Base-by-base conservation (phyloP, 2,329 filamentous ascomycete species). In the Rhexocercosporidium sp. region DNA sequence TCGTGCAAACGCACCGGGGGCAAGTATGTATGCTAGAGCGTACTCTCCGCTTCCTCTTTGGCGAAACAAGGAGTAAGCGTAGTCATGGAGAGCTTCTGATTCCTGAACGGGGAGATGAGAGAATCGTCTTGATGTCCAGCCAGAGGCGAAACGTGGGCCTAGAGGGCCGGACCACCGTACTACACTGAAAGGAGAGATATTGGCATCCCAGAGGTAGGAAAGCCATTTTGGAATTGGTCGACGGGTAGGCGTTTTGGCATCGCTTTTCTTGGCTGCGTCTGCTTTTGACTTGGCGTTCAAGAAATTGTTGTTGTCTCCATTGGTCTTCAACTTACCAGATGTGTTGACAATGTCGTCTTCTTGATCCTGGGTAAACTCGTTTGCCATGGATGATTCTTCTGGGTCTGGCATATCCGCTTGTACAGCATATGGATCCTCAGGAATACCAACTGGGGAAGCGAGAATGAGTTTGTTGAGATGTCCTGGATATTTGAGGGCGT, bases 401-500 rank as follows among this genome's bases (percentile, higher is more conserved):
- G 92, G 91, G 61, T 95, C 92, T 0, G 94, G 92, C 82, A 97
- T 88, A 1, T 89, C 89, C 12, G 92, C 90, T 72, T 87, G 89
- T 66, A 96, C 89, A 4, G 95, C 96, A 75, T 95, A 95, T 0
- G 96, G 96, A 75, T 99, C 93, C 77, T 97, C 94, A 1, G 96
- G 96, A 8, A 99, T 92, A 22, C 96, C 96, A 22, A 97, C 96
- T 0, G 96, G 96, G 0, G 93, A 97, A 0, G 93, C 96, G 34
- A 99, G 86, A 70, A 99, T 97, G 69, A 99, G 87, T 82, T 99
- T 99, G 81, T 99, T 97, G 39, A 99, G 81, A 72, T 88, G 92
- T 16, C 95, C 95, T 0, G 96, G 96, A 76, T 99, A 99, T 79
- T 99, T 99, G 67, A 98, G 84, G 1, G 96, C 94, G 77, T 99